A percentile compares a stretch with the other conserved stretches of the same genome.
phyloP scores from a whole-genome alignment of 306 rosid genomes.

The Cucumis cinereus region DNA sequence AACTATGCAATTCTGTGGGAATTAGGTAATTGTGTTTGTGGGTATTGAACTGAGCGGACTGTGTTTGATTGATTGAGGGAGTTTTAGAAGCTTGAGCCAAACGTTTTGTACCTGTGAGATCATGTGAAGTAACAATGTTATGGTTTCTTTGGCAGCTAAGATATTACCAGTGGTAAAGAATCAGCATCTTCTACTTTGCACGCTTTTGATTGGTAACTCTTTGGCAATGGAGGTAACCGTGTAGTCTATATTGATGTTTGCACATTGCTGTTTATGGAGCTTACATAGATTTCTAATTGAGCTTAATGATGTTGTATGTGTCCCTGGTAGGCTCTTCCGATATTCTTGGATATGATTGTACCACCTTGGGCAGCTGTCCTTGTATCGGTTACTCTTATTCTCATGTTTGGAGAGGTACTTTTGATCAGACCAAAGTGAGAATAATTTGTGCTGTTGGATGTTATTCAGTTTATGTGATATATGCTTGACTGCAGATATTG shows the following conservation, averaged over 20 bases:
- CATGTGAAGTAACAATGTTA: neutral
- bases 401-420: constrained; percentile 84
- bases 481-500: constrained; percentile 47
- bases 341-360: constrained; percentile 77
- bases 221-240: constrained; percentile 83
- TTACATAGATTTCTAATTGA: neutral
- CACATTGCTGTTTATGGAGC: neutral
- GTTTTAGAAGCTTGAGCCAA: neutral
- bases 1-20: neutral
- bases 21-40: neutral
- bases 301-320: neutral
- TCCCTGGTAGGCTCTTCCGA: constrained; percentile 63
- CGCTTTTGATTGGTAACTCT: constrained; percentile 89
- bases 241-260: neutral
- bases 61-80: neutral
- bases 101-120: neutral
- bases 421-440: neutral
- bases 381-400: constrained; percentile 81
- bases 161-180: constrained; percentile 93
- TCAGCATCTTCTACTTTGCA: constrained; percentile 91
- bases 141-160: constrained; percentile 45
- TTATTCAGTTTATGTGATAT: neutral
- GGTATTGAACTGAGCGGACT: neutral
- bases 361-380: constrained; percentile 77
- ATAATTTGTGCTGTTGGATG: neutral